A percentile compares a stretch with the other conserved stretches of the same genome.
phyloP scores from a whole-genome alignment of 1,284 basidiomycete genomes.

The Boletellus deceptivus region DNA sequence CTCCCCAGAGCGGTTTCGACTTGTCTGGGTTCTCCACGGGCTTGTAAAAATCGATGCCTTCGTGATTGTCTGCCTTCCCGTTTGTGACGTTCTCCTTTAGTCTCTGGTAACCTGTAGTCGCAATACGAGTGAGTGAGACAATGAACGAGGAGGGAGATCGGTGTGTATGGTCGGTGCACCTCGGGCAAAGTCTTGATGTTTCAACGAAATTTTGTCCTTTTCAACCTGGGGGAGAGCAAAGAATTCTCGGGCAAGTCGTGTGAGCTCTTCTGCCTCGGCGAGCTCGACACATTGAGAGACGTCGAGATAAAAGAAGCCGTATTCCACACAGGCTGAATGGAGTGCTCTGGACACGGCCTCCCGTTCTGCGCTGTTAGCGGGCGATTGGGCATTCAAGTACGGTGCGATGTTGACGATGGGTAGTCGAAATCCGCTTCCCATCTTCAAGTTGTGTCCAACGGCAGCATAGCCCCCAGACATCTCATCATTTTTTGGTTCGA shows the following conservation, averaged over 20 bases:
- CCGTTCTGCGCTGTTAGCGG: slow-evolving; percentile 13
- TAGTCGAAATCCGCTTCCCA: slow-evolving; percentile 29
- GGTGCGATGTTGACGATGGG: slow-evolving; percentile 54
- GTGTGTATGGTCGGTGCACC: slow-evolving; percentile 42
- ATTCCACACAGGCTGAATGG: slow-evolving; percentile 72
- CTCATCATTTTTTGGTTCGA: slow-evolving; percentile 1
- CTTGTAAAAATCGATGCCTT: slow-evolving; percentile 79
- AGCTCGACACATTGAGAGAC: slow-evolving; percentile 56
- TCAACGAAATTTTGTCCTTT: slow-evolving; percentile 68
- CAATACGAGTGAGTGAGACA: neutral
- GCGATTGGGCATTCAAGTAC: slow-evolving; percentile 39
- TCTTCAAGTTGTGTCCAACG: slow-evolving; percentile 2
- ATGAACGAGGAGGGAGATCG: neutral
- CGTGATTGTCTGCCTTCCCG: slow-evolving; percentile 82
- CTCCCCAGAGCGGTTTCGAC: slow-evolving; percentile 69
- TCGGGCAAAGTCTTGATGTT: slow-evolving; percentile 67
- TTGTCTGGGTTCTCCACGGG: slow-evolving; percentile 70
- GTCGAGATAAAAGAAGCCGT: slow-evolving; percentile 86
- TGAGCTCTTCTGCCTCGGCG: slow-evolving; percentile 64
- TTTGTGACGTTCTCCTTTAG: slow-evolving; percentile 82
- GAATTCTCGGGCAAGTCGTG: slow-evolving; percentile 65
- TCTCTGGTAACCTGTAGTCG: slow-evolving; percentile 58
- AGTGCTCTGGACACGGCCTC: slow-evolving; percentile 54
- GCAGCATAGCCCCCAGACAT: no score
- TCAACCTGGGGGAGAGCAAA: slow-evolving; percentile 68